Conservation (phyloP, 2,329 filamentous ascomycete species). For the Lecanosticta acicola region DNA sequence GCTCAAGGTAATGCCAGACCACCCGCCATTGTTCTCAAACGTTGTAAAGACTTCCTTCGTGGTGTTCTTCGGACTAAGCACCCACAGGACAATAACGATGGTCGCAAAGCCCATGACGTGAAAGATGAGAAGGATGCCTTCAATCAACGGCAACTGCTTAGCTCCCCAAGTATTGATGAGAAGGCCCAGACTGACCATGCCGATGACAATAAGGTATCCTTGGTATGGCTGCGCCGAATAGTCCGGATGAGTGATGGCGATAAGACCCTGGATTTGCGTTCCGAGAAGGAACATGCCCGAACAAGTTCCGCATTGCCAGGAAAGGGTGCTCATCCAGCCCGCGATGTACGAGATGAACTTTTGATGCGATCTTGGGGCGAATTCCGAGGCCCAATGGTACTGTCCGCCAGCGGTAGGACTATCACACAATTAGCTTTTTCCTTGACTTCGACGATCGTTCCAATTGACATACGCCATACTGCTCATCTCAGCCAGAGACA, state of each 20-base stretch:
- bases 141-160: slow-evolving; percentile 32
- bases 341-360: slow-evolving; percentile 23
- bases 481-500: slow-evolving; percentile 23
- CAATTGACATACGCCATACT: slow-evolving; percentile 19
- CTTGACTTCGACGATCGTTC: too few species aligned
- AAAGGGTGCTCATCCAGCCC: slow-evolving; percentile 17
- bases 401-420: slow-evolving; percentile 26
- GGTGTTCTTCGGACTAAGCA: slow-evolving; percentile 25
- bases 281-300: slow-evolving; percentile 13
- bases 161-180: slow-evolving; percentile 26
- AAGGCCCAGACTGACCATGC: slow-evolving; percentile 11
- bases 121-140: slow-evolving; percentile 34
- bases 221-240: slow-evolving; percentile 12
- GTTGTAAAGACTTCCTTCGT: slow-evolving; percentile 27
- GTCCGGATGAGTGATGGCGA: slow-evolving; percentile 9
- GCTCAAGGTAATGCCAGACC: slow-evolving; percentile 7
- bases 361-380: slow-evolving; percentile 19
- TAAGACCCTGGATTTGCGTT: slow-evolving; percentile 13
- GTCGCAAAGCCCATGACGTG: slow-evolving; percentile 30
- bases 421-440: too few species aligned
- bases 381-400: slow-evolving; percentile 26
- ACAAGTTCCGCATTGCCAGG: slow-evolving; percentile 14
- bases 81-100: slow-evolving; percentile 28
- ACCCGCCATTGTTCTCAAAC: slow-evolving; percentile 21
- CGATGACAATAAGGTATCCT: slow-evolving; percentile 13